A percentile compares a stretch with the other conserved stretches of the same genome.
Evolutionary conservation across 164 flowering plant species (phyloP).

Genomic region (Chloranthus sessilifolius): DNA sequence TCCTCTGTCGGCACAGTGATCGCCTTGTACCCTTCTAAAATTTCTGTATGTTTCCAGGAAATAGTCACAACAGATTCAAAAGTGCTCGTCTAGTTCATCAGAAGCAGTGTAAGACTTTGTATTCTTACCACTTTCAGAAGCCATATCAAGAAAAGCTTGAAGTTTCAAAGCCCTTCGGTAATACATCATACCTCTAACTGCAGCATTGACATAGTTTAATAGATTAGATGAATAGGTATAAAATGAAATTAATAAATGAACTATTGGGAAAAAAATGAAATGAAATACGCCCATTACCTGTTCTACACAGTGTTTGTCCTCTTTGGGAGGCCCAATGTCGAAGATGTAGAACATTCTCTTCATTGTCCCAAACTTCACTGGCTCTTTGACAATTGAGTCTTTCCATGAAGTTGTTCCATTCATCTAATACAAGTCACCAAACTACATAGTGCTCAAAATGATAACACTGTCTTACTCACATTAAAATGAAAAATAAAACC

Average conservation of each 20-base stretch:
- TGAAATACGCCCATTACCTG: slow-evolving; percentile 37
- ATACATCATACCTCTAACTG: slow-evolving; percentile 99
- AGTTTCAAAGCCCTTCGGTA: slow-evolving; percentile 86
- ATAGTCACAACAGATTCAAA: background rate
- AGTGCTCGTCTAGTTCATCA: background rate
- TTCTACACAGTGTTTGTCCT: slow-evolving; percentile 80
- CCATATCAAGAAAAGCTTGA: slow-evolving; percentile 99
- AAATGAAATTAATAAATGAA: background rate
- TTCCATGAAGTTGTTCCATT: slow-evolving; percentile 94
- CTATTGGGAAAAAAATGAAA: background rate
- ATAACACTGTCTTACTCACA: background rate
- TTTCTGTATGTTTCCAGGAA: slow-evolving; percentile 39
- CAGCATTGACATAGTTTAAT: slow-evolving; percentile 14
- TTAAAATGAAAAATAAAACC: background rate
- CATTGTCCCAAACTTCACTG: slow-evolving; percentile 68
- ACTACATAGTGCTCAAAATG: background rate
- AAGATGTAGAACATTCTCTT: slow-evolving; percentile 67
- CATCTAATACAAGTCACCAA: slow-evolving; percentile 45
- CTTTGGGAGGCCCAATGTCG: slow-evolving; percentile 50
- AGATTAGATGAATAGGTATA: background rate
- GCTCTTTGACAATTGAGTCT: slow-evolving; percentile 62
- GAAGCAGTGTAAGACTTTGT: slow-evolving; percentile 2
- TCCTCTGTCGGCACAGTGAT: slow-evolving; percentile 58
- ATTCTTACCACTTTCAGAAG: slow-evolving; percentile 55
- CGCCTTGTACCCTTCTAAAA: slow-evolving; percentile 87